Conservation (phyloP, 345 rosid species). For the Salix dunnii region DNA sequence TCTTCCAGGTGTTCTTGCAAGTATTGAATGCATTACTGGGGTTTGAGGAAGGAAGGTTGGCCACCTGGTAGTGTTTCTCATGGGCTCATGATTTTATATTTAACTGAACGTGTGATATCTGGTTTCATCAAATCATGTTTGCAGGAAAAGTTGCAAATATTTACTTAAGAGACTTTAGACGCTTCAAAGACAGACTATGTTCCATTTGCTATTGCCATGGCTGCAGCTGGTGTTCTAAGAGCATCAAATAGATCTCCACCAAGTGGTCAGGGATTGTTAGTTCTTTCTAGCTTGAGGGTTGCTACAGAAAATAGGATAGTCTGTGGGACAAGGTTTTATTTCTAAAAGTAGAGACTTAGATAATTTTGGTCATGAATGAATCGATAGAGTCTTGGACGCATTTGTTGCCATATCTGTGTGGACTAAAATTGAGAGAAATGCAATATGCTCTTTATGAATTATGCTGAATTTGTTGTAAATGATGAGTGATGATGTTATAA, state of each 20-base stretch:
- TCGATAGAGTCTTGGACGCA: too few species aligned
- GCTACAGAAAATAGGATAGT: slow-evolving; percentile 54
- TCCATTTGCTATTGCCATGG: slow-evolving; percentile 59
- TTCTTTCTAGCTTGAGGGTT: slow-evolving; percentile 42
- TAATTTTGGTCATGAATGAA: too few species aligned
- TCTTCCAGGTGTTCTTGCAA: slow-evolving; percentile 69
- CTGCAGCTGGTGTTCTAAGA: slow-evolving; percentile 74
- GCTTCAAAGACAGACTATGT: slow-evolving; percentile 34
- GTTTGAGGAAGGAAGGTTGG: slow-evolving; percentile 60
- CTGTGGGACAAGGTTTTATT: slow-evolving; percentile 42
- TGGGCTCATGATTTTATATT: slow-evolving; percentile 80
- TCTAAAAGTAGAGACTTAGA: slow-evolving; percentile 31
- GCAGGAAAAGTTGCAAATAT: slow-evolving; percentile 40
- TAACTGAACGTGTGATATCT: slow-evolving; percentile 73
- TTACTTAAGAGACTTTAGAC: slow-evolving; percentile 42
- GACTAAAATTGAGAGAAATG: too few species aligned
- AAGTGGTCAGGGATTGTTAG: slow-evolving; percentile 35
- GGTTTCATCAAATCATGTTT: slow-evolving; percentile 48
- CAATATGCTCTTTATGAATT: too few species aligned
- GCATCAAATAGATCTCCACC: slow-evolving; percentile 44
- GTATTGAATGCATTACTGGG: slow-evolving; percentile 58
- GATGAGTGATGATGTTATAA: too few species aligned
- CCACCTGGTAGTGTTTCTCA: slow-evolving; percentile 42
- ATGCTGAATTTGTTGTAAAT: too few species aligned
- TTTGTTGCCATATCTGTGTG: too few species aligned